Evolutionary conservation across 345 rosid genomes (phyloP), one percentile per base, ranked within the genome.

Genomic region (Noccaea caerulescens): DNA sequence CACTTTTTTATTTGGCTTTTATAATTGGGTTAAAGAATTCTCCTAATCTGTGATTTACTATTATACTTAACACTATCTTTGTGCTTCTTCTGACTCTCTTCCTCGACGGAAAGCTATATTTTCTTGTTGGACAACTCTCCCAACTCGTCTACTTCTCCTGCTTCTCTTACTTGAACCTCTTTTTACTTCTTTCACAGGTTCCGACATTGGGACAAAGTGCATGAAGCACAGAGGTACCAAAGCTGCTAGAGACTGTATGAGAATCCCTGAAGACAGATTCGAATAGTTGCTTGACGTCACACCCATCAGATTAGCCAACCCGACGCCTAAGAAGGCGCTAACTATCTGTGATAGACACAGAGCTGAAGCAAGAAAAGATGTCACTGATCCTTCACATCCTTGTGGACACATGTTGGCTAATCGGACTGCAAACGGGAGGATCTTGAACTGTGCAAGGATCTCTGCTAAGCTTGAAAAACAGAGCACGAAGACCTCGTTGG

Each of bases 311-410:
- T 91, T 84, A 69, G 91, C 95, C 69, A 90, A 78, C 16, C 95
- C 95, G 8, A 88, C 82, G 18, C 97, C 97, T 43, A 78, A 60
- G 69, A 90, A 82, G 3, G 93, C 98, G 23, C 95, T 72, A 8
- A 86, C 53, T 54, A 90, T 84, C 11, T 93, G 89, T n/a, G 98
- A 90, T 12, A 92, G 72, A 82, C 93, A 87, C 63, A 90, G 43
- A 13, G 83, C 43, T 4, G 98, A 88, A 41, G 97, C 95, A 43
- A 89, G 65, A 76, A 92, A 90, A 20, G 98, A 90, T 27, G 86
- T 88, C n/a, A 92, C 79, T 13, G 98, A 92, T 72, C 96, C 98
- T 83, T 88, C 96, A 59, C 87, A 92, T 1, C 98, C 96, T 66
- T 54, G 80, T 1, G 96, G 98, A 63, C 98, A 90, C 76, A 87